Base-by-base conservation (phyloP, 164 flowering plant species). In the Cinnamomum micranthum region DNA sequence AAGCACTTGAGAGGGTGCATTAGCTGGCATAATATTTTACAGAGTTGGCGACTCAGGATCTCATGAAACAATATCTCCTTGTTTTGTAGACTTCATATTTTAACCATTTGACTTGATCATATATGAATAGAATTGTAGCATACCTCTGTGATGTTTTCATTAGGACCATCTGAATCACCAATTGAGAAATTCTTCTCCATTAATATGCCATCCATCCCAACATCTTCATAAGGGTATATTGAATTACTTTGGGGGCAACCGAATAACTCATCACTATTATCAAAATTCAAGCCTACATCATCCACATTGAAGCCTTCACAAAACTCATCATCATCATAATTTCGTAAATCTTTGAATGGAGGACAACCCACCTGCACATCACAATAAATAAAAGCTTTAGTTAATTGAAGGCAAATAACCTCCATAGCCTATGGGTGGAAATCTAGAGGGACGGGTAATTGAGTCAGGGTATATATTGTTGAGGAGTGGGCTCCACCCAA, bases 131-230 rank as follows among this genome's bases (percentile, higher is more conserved):
- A 51, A 58, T 24, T 24, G 72, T 66, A 55, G 52, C 9, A 4
- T 77, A 91, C 96, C 93, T 90, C 90, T 51, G 83, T 17, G 64
- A 84, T 76, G 73, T 74, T 83, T 41, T 84, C 88, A 50, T 80
- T 72, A 33, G 80, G 82, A 65, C 73, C 76, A 76, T 73, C 81
- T 19, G 87, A 85, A 73, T 81, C 86, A 6, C 85, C 76, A 72
- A 81, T 83, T 7, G 84, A 72, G 19, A 83, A 62, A 71, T 83
- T 85, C 69, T 87, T 88, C 74, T 84, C 88, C 81, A 83, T 78
- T 50, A 82, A 71, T n/a, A 82, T 78, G 83, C 81, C 77, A 69
- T 84, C 81, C 75, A 79, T 68, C 72, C 79, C 86, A 25, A 47
- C 81, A 75, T 86, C 81, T 69, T 84, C 86, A 41, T 78, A 60